Evolutionary conservation across 192 early-diverging fungal species (phyloP).

Genomic region (Jimgerdemannia flammicorona): DNA sequence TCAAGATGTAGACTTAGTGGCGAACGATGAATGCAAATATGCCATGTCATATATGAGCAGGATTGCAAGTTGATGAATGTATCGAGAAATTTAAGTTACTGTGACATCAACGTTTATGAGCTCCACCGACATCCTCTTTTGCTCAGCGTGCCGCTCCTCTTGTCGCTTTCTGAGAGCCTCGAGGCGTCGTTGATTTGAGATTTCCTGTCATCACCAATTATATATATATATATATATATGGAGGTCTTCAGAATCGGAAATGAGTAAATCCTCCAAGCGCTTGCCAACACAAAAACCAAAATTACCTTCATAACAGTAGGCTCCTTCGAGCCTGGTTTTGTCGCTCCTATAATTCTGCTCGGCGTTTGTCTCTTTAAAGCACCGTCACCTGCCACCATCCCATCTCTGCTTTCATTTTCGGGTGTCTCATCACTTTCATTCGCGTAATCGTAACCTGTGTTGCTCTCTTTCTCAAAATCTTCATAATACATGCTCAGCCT

Average conservation of each 20-base stretch:
- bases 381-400: not conserved
- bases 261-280: not conserved
- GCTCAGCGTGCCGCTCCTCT: not conserved
- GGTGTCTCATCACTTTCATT: not conserved
- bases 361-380: too few species aligned
- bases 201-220: not conserved
- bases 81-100: not conserved
- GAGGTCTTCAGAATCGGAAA: not conserved
- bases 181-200: not conserved
- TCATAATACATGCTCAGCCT: slow-evolving; percentile 20
- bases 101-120: not conserved
- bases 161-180: not conserved
- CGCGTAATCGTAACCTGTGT: slow-evolving; percentile 3
- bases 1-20: too few species aligned
- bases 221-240: too few species aligned
- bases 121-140: not conserved
- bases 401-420: not conserved
- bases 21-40: too few species aligned
- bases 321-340: not conserved
- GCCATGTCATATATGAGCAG: too few species aligned
- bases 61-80: too few species aligned
- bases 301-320: not conserved
- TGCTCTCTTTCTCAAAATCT: slow-evolving; percentile 11
- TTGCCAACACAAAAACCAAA: not conserved
- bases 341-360: too few species aligned